These are phyloP conservation scores for Saturnispora silvae DNA, from an alignment of 805 yeast species.

Conservation along the genomic window DNA sequence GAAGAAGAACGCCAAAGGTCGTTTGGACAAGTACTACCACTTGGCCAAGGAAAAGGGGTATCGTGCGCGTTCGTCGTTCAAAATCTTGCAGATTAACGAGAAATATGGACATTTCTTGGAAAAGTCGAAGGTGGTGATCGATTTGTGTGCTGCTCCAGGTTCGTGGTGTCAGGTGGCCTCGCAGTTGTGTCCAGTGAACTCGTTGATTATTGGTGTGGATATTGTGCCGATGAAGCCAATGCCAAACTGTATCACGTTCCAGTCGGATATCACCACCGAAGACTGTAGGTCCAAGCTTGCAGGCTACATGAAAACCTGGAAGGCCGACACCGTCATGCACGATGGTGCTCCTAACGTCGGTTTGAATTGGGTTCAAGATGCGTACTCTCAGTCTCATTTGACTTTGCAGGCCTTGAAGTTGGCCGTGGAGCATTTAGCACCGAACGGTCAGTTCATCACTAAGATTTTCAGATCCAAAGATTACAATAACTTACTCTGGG, in stretches of 20 bases:
- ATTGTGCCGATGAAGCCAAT: constrained; percentile 94
- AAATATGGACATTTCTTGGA: constrained; percentile 93
- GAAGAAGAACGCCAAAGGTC: constrained; percentile 95
- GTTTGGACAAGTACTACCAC: constrained; percentile 93
- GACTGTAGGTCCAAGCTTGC: constrained; percentile 91
- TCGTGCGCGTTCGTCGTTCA: constrained; percentile 97
- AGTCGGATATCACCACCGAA: constrained; percentile 95
- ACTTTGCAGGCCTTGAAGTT: constrained; percentile 87
- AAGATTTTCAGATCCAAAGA: constrained; percentile 98
- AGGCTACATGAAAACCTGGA: constrained; percentile 97
- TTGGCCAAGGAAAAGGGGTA: constrained; percentile 97
- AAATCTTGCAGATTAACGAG: constrained; percentile 88
- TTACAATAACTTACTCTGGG: constrained; percentile 95
- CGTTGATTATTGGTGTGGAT: constrained; percentile 96
- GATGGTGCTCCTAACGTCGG: constrained; percentile 99
- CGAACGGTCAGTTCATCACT: constrained; percentile 93
- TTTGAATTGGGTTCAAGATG: constrained; percentile 99
- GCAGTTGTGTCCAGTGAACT: constrained; percentile 82
- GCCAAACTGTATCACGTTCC: constrained; percentile 90
- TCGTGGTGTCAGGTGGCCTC: constrained; percentile 99
- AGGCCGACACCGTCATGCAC: constrained; percentile 94
- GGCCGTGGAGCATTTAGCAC: constrained; percentile 84
- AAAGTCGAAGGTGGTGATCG: constrained; percentile 90
- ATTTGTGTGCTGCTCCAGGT: constrained; percentile 98
- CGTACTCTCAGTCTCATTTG: constrained; percentile 93